A percentile compares a stretch with the other conserved stretches of the same genome.
Conservation (phyloP, 2,329 filamentous ascomycete genomes). For the Exophiala dermatitidis region DNA sequence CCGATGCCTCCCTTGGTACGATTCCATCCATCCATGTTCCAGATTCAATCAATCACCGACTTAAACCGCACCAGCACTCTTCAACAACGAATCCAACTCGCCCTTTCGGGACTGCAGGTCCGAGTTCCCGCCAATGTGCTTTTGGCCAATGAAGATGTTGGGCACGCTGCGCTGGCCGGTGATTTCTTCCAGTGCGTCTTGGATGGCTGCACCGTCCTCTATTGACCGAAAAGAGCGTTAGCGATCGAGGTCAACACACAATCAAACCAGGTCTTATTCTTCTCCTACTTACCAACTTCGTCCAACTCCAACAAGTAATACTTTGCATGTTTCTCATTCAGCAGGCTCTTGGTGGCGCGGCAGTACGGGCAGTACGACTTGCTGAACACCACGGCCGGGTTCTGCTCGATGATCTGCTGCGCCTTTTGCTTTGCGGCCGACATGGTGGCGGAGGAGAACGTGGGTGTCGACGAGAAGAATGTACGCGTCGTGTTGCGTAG, state of each 20-base stretch:
- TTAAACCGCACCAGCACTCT: slow-evolving; percentile 57
- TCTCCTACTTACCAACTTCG: slow-evolving; percentile 58
- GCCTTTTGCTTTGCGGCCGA: slow-evolving; percentile 76
- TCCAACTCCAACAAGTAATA: slow-evolving; percentile 77
- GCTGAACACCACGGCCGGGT: slow-evolving; percentile 88
- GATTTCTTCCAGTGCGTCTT: slow-evolving; percentile 73
- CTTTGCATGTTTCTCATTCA: slow-evolving; percentile 64
- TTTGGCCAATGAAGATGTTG: slow-evolving; percentile 84
- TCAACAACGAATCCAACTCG: slow-evolving; percentile 59
- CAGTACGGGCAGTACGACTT: slow-evolving; percentile 98
- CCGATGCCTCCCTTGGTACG: not conserved
- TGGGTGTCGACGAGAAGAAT: slow-evolving; percentile 50
- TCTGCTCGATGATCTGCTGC: slow-evolving; percentile 79
- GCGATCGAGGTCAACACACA: not conserved
- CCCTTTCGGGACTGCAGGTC: slow-evolving; percentile 63
- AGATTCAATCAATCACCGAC: not conserved
- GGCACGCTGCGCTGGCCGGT: slow-evolving; percentile 82
- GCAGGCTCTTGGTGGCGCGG: slow-evolving; percentile 64
- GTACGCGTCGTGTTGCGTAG: slow-evolving; percentile 52
- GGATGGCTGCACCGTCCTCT: slow-evolving; percentile 79
- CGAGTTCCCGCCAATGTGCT: slow-evolving; percentile 96
- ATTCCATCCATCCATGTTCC: not conserved
- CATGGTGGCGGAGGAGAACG: slow-evolving; percentile 59
- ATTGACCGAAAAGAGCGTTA: slow-evolving; percentile 1
- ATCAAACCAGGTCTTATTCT: no score